Evolutionary conservation across 148 eudicot species (phyloP), one percentile per base, ranked within the genome.

Genomic region (Drosera capensis): DNA sequence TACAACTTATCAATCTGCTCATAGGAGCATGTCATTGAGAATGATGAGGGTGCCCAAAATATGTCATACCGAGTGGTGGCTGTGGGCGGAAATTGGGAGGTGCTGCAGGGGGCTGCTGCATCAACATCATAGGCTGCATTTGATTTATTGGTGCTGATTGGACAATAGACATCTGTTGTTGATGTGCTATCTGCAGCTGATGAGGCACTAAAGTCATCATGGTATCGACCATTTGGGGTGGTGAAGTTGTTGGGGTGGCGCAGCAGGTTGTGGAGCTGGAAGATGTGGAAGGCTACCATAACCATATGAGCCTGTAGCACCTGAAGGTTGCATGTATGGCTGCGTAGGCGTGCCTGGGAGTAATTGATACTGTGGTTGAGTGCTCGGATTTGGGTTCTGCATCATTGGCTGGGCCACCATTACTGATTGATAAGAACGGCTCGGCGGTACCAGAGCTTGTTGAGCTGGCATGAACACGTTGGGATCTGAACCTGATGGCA

Each of bases 31-130:
- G 35, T 77, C 65, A 72, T 61, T 72, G 82, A 49, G 68, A 59
- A 14, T 77, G 74, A 56, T 79, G 74, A 35, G 84, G 71, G 12
- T 74, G 83, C 18, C 77, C 48, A 57, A 59, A 88, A 60, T 71
- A 88, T 51, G 70, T 60, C 84, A 84, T 78, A 43, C 94, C 87
- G 24, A 94, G 75, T 6, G 82, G 71, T 66, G 72, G 97, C 44
- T 72, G 52, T 2, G 94, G 92, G 5, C 71, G 78, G 52, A 77
- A 88, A 63, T 75, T 61, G 8, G 97, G 92, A 16, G 90, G 68
- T 0, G 40, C 63, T 16, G 67, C 78, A 0, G 71, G 73, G 56
- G 62, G 85, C 63, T 65, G 78, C 56, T 67, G 67, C 50, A 70
- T 49, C 40, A 37, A 14, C 41, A 49, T 29, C 56, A 67, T 48